Percentiles rank a stretch among this genome's conserved stretches.
Conservation (phyloP, 2,329 filamentous ascomycete species). For the Ophiostoma fasciatum region DNA sequence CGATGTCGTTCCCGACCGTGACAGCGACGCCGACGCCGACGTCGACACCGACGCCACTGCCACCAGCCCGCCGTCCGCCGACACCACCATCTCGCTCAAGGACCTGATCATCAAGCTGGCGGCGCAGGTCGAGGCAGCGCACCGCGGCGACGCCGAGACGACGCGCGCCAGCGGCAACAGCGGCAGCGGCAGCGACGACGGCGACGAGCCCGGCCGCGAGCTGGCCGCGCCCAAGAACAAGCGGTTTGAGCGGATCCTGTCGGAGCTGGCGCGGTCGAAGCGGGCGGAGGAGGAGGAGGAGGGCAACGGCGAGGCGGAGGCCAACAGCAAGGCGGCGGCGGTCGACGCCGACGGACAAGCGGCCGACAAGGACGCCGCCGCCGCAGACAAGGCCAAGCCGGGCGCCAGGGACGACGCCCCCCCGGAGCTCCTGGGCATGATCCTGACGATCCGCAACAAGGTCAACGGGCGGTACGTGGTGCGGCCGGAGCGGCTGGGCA, state of each 20-base stretch:
- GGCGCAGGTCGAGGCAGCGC: conserved; percentile 25
- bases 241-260: conserved; percentile 36
- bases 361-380: too few relatives aligned
- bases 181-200: conserved; percentile 4
- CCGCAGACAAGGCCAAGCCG: neutral
- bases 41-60: neutral
- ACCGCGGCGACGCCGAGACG: conserved; percentile 2
- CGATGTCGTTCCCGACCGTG: conserved; percentile 1
- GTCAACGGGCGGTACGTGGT: conserved; percentile 50
- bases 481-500: conserved; percentile 38
- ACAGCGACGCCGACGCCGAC: neutral
- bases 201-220: too few relatives aligned
- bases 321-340: neutral
- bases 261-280: conserved; percentile 22
- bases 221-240: conserved; percentile 25
- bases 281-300: neutral
- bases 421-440: conserved; percentile 47
- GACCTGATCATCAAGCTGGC: conserved; percentile 39
- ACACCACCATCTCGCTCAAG: conserved; percentile 23
- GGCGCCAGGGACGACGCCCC: too few relatives aligned
- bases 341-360: too few relatives aligned
- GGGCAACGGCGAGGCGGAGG: neutral
- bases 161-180: neutral
- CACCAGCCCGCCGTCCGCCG: neutral
- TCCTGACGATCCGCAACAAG: conserved; percentile 51